A percentile compares a stretch with the other conserved stretches of the same genome.
phyloP scores from a whole-genome alignment of 2,329 filamentous ascomycete genomes.

The Phyllosticta citribraziliensis region DNA sequence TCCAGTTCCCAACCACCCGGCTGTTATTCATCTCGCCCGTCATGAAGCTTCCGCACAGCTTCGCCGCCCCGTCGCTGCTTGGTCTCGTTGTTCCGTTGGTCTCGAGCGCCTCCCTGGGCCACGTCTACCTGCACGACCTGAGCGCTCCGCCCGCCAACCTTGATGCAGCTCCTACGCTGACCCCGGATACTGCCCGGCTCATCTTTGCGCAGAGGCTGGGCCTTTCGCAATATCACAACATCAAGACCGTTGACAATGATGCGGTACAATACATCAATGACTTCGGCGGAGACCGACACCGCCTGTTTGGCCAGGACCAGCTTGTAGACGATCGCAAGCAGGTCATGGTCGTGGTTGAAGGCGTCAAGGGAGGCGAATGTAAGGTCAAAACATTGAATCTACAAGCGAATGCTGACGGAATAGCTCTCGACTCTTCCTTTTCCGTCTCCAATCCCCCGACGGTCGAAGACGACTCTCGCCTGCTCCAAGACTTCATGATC shows the following conservation, averaged over 20 bases:
- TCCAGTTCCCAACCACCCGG: background rate
- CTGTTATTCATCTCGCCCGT: conserved; percentile 16
- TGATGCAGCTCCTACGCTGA: conserved; percentile 21
- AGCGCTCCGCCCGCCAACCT: conserved; percentile 14
- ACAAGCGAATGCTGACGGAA: background rate
- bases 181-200: conserved; percentile 37
- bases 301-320: conserved; percentile 29
- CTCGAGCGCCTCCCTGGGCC: background rate
- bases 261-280: conserved; percentile 38
- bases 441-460: conserved; percentile 24
- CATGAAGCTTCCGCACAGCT: conserved; percentile 36
- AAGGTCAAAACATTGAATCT: background rate
- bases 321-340: conserved; percentile 17
- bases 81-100: conserved; percentile 20
- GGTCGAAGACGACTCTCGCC: conserved; percentile 23
- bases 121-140: conserved; percentile 7
- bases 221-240: conserved; percentile 38
- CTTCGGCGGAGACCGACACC: conserved; percentile 31
- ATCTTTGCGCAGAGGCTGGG: conserved; percentile 43
- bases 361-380: conserved; percentile 28
- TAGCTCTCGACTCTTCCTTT: conserved; percentile 15
- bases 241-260: conserved; percentile 30
- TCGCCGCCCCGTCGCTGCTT: conserved; percentile 32
- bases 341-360: conserved; percentile 32
- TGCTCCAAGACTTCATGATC: conserved; percentile 25